A percentile compares a stretch with the other conserved stretches of the same genome.
These are phyloP conservation scores for Plasmodium inui DNA, from an alignment of 169 alveolate genomes.

Conservation along the genomic window DNA sequence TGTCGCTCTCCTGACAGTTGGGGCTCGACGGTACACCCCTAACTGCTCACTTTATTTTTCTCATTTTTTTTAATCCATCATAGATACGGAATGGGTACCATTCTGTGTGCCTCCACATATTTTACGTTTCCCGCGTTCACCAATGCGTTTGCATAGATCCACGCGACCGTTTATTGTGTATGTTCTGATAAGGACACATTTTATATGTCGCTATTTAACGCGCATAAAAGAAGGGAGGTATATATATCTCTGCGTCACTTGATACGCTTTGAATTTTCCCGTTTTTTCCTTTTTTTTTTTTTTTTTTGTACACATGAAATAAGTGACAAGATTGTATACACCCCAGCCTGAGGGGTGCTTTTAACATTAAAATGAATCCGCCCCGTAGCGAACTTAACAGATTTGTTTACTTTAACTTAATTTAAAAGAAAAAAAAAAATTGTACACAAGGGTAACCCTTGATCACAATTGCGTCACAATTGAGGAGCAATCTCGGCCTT, in stretches of 20 bases:
- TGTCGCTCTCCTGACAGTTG: neutral
- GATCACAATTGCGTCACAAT: neutral
- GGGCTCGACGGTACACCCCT: neutral
- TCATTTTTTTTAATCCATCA: neutral
- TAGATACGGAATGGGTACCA: neutral
- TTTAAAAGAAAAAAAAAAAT: neutral
- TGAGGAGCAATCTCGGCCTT: neutral
- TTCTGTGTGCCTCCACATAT: neutral
- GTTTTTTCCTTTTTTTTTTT: constrained; percentile 4
- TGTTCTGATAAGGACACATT: neutral
- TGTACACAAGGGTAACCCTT: neutral
- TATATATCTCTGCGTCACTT: neutral
- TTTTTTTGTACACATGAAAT: constrained; percentile 2
- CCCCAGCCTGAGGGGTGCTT: neutral
- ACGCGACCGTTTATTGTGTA: neutral
- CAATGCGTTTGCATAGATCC: neutral
- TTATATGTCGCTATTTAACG: neutral
- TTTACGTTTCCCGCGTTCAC: neutral
- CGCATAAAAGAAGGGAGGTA: neutral
- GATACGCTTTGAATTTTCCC: neutral
- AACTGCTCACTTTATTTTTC: neutral
- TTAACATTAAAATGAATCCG: neutral
- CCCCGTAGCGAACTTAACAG: neutral
- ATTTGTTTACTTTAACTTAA: neutral
- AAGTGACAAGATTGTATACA: neutral